Evolutionary conservation across 2,329 filamentous ascomycete species (phyloP), one percentile per base, ranked within the genome.

Genomic region (Rhynchosporium agropyri): DNA sequence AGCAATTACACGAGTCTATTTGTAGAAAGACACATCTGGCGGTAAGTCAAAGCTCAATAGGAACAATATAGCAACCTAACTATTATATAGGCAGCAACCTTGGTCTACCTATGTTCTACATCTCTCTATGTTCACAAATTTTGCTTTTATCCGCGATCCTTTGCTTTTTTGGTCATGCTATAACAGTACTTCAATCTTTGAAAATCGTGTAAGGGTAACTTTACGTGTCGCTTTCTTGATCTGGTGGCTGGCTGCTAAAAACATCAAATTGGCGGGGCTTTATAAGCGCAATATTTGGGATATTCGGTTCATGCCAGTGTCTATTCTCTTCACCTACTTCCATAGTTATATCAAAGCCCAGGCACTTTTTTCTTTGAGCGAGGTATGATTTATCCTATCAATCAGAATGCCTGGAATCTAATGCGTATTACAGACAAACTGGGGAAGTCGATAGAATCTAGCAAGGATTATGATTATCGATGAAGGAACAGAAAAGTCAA

Each of bases 41-140:
- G 79, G 93, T 97, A 84, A 88, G 92, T 40, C n/a, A 46, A 33
- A 26, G 20, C 31, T 38, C 29, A 20, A 2, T 4, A 12, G 4
- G 26, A 3, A 12, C n/a, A 20, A 10, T 55, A 26, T 15, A 57
- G 33, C 43, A 54, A 42, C 3, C 67, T 68, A 65, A 72, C 65
- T 65, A 51, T 36, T 48, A 36, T 50, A 62, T 66, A 97, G 93
- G 72, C 91, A 91, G 73, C 94, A 97, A 76, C 89, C 86, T 56
- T 98, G 92, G 92, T 96, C 89, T 77, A 90, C 91, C 12, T 98
- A 97, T 76, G 92, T 94, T 58, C 87, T 97, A 64, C 91, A 97
- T 78, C 81, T 97, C 74, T 94, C 94, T 31, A 98, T 94, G 15
- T 88, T 97, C 73, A 96, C 92, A 51, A 95, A 93, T 45, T 88